Evolutionary conservation across 163 green algal species (phyloP), one percentile per base, ranked within the genome.

Genomic region (Prototheca wickerhamii): DNA sequence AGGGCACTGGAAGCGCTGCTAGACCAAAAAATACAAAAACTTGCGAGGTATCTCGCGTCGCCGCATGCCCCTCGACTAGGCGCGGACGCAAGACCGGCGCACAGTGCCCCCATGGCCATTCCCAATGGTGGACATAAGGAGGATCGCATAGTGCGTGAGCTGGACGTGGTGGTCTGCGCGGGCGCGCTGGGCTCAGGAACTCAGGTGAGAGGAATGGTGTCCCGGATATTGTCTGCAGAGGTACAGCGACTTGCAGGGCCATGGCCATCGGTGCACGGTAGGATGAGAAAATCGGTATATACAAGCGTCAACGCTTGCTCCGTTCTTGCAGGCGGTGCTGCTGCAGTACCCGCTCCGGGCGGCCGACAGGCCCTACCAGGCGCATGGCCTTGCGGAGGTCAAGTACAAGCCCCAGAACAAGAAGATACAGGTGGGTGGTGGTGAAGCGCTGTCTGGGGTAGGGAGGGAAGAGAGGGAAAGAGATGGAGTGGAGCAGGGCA

Each of bases 261-360:
- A n/a, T n/a, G n/a, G n/a, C n/a, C n/a, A n/a, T n/a, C n/a, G n/a
- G n/a, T n/a, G n/a, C n/a, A n/a, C n/a, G n/a, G n/a, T n/a, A n/a
- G n/a, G n/a, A n/a, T n/a, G n/a, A n/a, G n/a, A n/a, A n/a, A n/a
- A n/a, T n/a, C n/a, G n/a, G n/a, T n/a, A n/a, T n/a, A n/a, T n/a
- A n/a, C n/a, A n/a, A n/a, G n/a, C n/a, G n/a, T n/a, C n/a, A n/a
- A n/a, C n/a, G n/a, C n/a, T n/a, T n/a, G n/a, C n/a, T n/a, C n/a
- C n/a, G n/a, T n/a, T n/a, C 23, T 20, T 71, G 49, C 75, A 87
- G 68, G 69, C 87, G 25, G 78, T 74, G 29, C 59, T 92, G 46
- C 64, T 95, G 32, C 80, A 91, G 68, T 85, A 84, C 60, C 87
- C 87, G 1, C 62, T 93, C 60, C 71, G 87, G 8, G 72, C 79